Conservation (phyloP, 305 asterid species). For the Fraxinus floribunda region DNA sequence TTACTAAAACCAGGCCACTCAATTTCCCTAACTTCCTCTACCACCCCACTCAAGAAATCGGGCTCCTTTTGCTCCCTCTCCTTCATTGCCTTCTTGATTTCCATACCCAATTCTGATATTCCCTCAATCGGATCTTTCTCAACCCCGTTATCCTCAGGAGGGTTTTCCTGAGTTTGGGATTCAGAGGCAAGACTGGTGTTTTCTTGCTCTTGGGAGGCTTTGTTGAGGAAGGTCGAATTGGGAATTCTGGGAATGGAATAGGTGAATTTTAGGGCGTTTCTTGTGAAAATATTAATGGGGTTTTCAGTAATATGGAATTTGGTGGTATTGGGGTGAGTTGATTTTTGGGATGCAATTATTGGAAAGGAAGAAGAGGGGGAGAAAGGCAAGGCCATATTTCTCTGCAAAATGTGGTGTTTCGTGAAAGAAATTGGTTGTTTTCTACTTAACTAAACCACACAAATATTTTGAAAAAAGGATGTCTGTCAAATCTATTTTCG, state of each 20-base stretch:
- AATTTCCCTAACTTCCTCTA: constrained; percentile 72
- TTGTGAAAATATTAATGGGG: constrained; percentile 17
- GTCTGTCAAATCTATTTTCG: not conserved
- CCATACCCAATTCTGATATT: constrained; percentile 55
- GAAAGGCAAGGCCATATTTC: not conserved
- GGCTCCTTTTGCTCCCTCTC: constrained; percentile 48
- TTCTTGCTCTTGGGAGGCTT: constrained; percentile 47
- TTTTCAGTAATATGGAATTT: not conserved
- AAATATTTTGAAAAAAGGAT: not conserved
- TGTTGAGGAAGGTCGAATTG: constrained; percentile 19
- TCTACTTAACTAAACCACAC: not conserved
- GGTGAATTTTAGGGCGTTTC: constrained; percentile 4
- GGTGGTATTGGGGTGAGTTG: not conserved
- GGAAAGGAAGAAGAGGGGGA: not conserved
- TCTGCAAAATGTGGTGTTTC: not conserved
- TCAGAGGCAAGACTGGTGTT: constrained; percentile 22
- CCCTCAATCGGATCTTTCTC: constrained; percentile 26
- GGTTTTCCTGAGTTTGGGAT: not conserved
- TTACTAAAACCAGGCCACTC: constrained; percentile 83
- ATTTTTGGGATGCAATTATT: not conserved
- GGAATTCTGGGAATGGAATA: constrained; percentile 26
- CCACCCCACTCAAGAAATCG: constrained; percentile 64
- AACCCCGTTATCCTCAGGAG: constrained; percentile 5
- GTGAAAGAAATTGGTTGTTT: not conserved
- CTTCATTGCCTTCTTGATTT: constrained; percentile 69